phyloP scores from a whole-genome alignment of 2,329 filamentous ascomycete genomes.

The Cladosporium austrohemisphaericum region DNA sequence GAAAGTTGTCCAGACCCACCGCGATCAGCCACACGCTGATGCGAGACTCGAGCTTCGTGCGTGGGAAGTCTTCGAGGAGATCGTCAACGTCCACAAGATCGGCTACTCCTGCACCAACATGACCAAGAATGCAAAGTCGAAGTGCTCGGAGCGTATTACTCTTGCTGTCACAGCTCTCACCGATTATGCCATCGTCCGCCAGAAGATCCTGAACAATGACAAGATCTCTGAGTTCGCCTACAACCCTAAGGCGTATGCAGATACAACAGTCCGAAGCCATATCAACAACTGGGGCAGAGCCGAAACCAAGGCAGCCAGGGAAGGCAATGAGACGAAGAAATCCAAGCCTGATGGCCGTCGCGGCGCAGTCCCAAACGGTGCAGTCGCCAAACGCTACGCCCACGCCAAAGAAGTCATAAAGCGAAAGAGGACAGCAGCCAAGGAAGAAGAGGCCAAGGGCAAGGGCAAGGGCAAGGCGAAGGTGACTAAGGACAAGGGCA shows the following conservation, averaged over 20 bases:
- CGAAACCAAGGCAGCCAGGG: not conserved
- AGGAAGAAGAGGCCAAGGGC: too few species aligned
- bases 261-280: not conserved
- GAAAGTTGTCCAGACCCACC: not conserved
- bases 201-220: not conserved
- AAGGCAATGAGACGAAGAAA: not conserved
- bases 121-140: not conserved
- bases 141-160: slow-evolving; percentile 1
- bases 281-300: too few species aligned
- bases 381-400: too few species aligned
- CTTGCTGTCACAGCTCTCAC: not conserved
- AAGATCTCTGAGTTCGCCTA: not conserved
- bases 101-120: not conserved
- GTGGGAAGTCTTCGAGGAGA: not conserved
- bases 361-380: too few species aligned
- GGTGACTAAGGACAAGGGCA: too few species aligned
- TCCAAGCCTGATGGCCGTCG: too few species aligned
- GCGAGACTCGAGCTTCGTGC: not conserved
- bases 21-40: not conserved
- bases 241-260: not conserved
- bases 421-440: too few species aligned
- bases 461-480: too few species aligned
- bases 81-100: not conserved
- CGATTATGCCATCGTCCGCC: not conserved
- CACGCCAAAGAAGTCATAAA: too few species aligned